Conservation (phyloP, 2,329 filamentous ascomycete genomes). For the Tolypocladium ovalisporum region DNA sequence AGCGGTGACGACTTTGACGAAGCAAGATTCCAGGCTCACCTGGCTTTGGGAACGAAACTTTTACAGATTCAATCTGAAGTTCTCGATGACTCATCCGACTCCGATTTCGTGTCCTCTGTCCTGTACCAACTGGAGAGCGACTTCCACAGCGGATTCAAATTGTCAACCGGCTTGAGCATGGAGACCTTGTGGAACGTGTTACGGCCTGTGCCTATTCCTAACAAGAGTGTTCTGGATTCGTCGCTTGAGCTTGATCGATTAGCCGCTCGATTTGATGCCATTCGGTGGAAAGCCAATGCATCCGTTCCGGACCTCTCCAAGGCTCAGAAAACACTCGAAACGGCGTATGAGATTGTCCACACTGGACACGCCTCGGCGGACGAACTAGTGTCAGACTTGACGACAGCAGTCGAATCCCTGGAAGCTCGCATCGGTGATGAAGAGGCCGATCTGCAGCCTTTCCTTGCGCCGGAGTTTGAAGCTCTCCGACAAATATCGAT, state of each 20-base stretch:
- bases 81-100: slow-evolving; percentile 13
- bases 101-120: slow-evolving; percentile 28
- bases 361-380: slow-evolving; percentile 26
- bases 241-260: slow-evolving; percentile 42
- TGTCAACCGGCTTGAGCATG: slow-evolving; percentile 71
- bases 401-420: slow-evolving; percentile 39
- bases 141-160: slow-evolving; percentile 60
- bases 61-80: slow-evolving; percentile 22
- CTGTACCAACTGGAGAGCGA: slow-evolving; percentile 34
- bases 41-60: slow-evolving; percentile 37
- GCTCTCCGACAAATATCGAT: slow-evolving; percentile 40
- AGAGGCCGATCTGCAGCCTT: slow-evolving; percentile 31
- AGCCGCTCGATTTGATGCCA: slow-evolving; percentile 46
- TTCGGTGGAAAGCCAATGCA: slow-evolving; percentile 47
- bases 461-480: slow-evolving; percentile 46
- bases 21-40: slow-evolving; percentile 52
- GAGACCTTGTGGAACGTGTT: slow-evolving; percentile 66
- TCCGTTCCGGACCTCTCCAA: slow-evolving; percentile 39
- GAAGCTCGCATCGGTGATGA: slow-evolving; percentile 33
- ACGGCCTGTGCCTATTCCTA: slow-evolving; percentile 48
- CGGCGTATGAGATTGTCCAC: slow-evolving; percentile 45
- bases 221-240: slow-evolving; percentile 31
- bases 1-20: slow-evolving; percentile 43
- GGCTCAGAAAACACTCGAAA: slow-evolving; percentile 42
- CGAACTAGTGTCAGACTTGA: slow-evolving; percentile 37